Percentiles rank a stretch among this genome's conserved stretches.
Evolutionary conservation across 352 stramenopile genomes (phyloP).

Genomic region (Blastocystis sp.): DNA sequence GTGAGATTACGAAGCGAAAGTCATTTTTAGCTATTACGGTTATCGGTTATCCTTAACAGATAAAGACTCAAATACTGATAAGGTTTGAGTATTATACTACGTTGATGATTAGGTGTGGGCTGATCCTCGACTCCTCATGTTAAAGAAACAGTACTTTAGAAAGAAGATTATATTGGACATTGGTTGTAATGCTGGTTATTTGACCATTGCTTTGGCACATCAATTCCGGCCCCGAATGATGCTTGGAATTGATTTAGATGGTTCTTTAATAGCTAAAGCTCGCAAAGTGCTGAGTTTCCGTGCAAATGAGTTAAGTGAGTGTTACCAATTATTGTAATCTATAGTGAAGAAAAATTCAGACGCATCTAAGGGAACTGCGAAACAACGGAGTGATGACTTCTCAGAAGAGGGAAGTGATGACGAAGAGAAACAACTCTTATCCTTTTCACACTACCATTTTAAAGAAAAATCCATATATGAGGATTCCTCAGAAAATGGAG

Average conservation of each 20-base stretch:
- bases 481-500: not conserved
- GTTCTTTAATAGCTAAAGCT: conserved; percentile 4
- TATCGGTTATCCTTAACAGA: not conserved
- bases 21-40: conserved; percentile 37
- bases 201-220: conserved; percentile 29
- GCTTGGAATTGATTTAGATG: conserved; percentile 44
- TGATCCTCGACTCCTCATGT: not conserved
- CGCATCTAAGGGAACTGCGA: not conserved
- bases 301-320: not conserved
- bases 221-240: conserved; percentile 18
- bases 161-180: conserved; percentile 34
- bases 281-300: conserved; percentile 23
- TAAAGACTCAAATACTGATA: not conserved
- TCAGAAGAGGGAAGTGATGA: not conserved
- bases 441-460: conserved; percentile 41
- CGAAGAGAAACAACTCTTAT: not conserved
- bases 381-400: not conserved
- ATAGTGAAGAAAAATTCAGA: not conserved
- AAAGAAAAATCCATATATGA: not conserved
- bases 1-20: not conserved
- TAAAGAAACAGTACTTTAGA: conserved; percentile 57
- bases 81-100: not conserved
- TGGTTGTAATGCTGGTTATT: conserved; percentile 48
- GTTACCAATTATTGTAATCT: not conserved
- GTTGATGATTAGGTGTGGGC: conserved; percentile 15